These are phyloP conservation scores for Corchorus olitorius DNA, from an alignment of 345 rosid species.

Conservation along the genomic window DNA sequence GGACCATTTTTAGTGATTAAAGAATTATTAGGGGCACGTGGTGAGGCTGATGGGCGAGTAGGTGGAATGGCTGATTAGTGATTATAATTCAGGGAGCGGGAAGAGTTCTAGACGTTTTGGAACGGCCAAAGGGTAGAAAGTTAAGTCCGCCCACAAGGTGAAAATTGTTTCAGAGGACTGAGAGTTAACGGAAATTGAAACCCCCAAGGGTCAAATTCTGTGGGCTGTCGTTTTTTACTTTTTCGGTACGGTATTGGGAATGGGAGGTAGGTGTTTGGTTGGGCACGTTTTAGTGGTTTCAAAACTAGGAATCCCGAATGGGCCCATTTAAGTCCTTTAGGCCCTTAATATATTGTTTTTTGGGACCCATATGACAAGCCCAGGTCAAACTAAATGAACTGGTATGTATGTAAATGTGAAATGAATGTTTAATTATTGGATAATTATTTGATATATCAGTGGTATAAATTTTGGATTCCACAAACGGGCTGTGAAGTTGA, in stretches of 20 bases:
- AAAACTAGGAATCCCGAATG: not conserved
- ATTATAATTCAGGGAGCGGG: not conserved
- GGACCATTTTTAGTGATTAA: too few relatives aligned
- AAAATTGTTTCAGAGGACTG: not conserved
- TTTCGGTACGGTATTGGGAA: not conserved
- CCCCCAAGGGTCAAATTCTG: not conserved
- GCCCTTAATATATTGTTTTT: not conserved
- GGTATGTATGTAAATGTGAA: too few relatives aligned
- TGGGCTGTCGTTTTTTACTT: not conserved
- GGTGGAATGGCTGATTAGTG: not conserved
- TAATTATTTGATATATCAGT: too few relatives aligned
- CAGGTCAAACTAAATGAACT: too few relatives aligned
- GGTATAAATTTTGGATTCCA: too few relatives aligned
- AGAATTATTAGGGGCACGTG: slow-evolving; percentile 13
- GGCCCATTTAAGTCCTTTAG: not conserved
- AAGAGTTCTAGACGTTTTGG: not conserved
- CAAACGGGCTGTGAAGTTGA: too few relatives aligned
- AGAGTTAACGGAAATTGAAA: not conserved
- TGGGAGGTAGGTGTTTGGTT: not conserved
- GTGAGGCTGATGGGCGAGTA: not conserved
- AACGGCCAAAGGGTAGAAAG: not conserved
- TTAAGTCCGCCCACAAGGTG: not conserved
- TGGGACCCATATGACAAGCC: too few relatives aligned
- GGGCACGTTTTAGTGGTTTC: not conserved
- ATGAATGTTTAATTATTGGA: too few relatives aligned